Evolutionary conservation across 164 flowering plant species (phyloP).

Genomic region (Amborella trichopoda): DNA sequence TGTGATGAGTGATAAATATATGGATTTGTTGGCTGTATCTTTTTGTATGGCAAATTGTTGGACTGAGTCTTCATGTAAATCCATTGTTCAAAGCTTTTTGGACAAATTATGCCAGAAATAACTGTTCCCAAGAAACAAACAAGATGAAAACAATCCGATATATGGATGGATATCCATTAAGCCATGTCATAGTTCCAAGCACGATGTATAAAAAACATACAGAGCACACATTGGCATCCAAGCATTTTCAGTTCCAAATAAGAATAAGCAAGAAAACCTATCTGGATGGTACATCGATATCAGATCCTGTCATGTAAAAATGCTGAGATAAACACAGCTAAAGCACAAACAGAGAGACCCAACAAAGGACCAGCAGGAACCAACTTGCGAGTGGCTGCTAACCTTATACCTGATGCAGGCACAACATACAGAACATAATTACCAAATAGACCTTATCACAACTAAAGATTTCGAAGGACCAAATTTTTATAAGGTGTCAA

Average conservation of each 20-base stretch:
- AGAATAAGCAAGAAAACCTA: neutral
- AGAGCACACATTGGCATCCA: neutral
- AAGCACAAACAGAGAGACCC: constrained; percentile 24
- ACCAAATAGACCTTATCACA: too few relatives aligned
- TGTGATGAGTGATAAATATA: too few relatives aligned
- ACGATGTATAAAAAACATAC: neutral
- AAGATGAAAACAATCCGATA: too few relatives aligned
- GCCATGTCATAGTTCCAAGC: neutral
- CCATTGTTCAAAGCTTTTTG: too few relatives aligned
- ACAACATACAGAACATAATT: neutral
- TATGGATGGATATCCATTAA: neutral
- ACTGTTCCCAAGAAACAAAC: too few relatives aligned
- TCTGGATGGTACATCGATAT: neutral
- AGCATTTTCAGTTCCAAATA: neutral
- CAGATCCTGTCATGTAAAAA: constrained; percentile 20
- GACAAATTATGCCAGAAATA: too few relatives aligned
- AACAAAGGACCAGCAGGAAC: constrained; percentile 20
- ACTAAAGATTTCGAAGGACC: too few relatives aligned
- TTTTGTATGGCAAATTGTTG: too few relatives aligned
- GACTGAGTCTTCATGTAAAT: too few relatives aligned
- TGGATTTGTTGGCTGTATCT: too few relatives aligned
- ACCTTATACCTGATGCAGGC: constrained; percentile 26
- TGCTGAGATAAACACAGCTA: constrained; percentile 24
- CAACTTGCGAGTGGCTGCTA: constrained; percentile 30
- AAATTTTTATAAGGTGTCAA: too few relatives aligned